Base-by-base conservation (phyloP, 2,329 filamentous ascomycete genomes). In the Xylariaceae sp. region DNA sequence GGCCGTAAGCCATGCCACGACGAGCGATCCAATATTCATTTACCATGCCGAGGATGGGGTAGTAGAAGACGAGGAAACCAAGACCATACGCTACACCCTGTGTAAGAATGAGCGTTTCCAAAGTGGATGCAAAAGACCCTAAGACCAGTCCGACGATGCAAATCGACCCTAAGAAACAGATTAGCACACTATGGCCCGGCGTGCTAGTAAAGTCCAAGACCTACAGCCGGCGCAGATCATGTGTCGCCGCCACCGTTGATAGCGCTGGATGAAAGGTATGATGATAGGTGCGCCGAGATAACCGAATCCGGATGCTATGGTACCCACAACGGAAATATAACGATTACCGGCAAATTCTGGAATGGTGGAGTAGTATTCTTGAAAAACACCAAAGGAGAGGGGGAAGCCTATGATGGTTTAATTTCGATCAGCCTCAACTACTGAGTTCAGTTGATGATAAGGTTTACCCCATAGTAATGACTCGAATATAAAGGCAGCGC, bases 31-130 rank as follows among this genome's bases (percentile, higher is more conserved):
- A 75, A 57, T 60, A 75, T 48, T 76, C 73, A 52, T 75, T 71
- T 16, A 75, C 61, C 70, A 75, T 74, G 46, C 59, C 67, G 20
- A 75, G 46, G 33, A 74, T 71, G 7, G 74, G 68, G 55, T 65
- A 73, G 20, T 69, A 70, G 50, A 75, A 66, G 20, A 71, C 69
- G 7, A 72, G 56, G 51, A 75, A 75, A 1, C 74, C 73, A 0
- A 74, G 16, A 3, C 73, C 73, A 39, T 75, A 75, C 4, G 70
- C 60, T 1, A 75, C 64, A 6, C 74, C 74, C 53, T 75, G 74
- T 0, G 73, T 75, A 4, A 69, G 62, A 40, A 77, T 73, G 50
- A 74, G 67, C 1, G 50, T 60, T n/a, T 62, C 60, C 5, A 76
- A 50, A 0, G 64, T 67, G 0, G 60, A 55, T 3, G 69, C 64